These are phyloP conservation scores for Teratosphaeria viscida DNA, from an alignment of 2,329 filamentous ascomycete species.

Conservation along the genomic window DNA sequence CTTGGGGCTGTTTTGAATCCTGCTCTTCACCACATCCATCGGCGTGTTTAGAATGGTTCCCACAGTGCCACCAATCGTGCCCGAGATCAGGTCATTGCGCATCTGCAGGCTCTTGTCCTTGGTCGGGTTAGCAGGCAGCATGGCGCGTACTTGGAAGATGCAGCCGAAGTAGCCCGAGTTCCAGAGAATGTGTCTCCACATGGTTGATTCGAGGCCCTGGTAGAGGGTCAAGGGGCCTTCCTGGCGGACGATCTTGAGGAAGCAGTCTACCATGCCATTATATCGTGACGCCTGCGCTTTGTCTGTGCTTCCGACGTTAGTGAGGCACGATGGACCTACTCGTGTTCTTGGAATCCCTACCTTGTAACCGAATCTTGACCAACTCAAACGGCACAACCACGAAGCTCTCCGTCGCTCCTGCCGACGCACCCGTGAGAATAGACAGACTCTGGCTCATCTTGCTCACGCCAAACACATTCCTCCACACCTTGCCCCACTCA, in stretches of 20 bases:
- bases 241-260: conserved; percentile 68
- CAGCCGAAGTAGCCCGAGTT: conserved; percentile 96
- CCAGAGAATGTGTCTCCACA: conserved; percentile 94
- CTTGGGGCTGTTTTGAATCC: conserved; percentile 89
- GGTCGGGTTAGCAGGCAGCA: conserved; percentile 60
- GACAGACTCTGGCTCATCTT: conserved; percentile 91
- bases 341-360: conserved; percentile 5
- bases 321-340: too few species aligned
- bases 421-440: conserved; percentile 84
- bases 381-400: conserved; percentile 97
- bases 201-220: conserved; percentile 89
- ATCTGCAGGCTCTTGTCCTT: conserved; percentile 72
- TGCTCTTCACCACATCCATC: conserved; percentile 94
- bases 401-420: conserved; percentile 90
- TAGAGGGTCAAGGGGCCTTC: conserved; percentile 86
- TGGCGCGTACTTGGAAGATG: conserved; percentile 88
- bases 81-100: conserved; percentile 77
- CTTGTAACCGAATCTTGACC: conserved; percentile 92
- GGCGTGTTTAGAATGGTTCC: conserved; percentile 92
- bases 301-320: conserved; percentile 30
- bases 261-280: conserved; percentile 68
- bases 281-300: conserved; percentile 85
- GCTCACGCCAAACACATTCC: conserved; percentile 67
- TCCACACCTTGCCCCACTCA: conserved; percentile 93
- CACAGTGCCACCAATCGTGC: conserved; percentile 75